Percentiles rank a stretch among this genome's conserved stretches.
Evolutionary conservation across 371 early-diverging fungal species (phyloP).

Genomic region (Mucor racemosus): DNA sequence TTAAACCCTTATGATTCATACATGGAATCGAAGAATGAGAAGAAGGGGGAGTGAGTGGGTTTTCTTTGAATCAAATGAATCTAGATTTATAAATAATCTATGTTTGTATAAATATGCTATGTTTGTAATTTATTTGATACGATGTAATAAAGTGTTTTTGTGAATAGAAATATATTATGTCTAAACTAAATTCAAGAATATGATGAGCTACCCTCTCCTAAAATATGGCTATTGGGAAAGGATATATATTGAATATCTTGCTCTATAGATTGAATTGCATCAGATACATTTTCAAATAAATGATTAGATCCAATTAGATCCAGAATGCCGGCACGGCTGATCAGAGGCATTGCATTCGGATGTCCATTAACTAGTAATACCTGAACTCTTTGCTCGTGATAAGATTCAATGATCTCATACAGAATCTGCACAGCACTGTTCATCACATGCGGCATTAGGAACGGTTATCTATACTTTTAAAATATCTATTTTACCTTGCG

Average conservation of each 20-base stretch:
- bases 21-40: too few species aligned
- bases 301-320: conserved; percentile 63
- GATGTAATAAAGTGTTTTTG: too few species aligned
- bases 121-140: too few species aligned
- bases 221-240: conserved; percentile 14
- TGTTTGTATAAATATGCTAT: too few species aligned
- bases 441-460: neutral
- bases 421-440: conserved; percentile 81
- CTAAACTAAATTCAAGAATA: neutral
- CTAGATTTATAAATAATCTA: too few species aligned
- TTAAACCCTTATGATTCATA: too few species aligned
- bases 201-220: neutral
- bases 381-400: conserved; percentile 68
- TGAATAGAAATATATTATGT: too few species aligned
- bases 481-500: conserved; percentile 61
- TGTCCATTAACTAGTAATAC: conserved; percentile 83
- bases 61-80: too few species aligned
- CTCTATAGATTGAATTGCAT: conserved; percentile 41
- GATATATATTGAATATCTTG: conserved; percentile 29
- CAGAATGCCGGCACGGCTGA: conserved; percentile 67
- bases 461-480: neutral
- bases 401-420: conserved; percentile 79
- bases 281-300: conserved; percentile 42
- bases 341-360: conserved; percentile 59
- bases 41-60: too few species aligned